Percentiles rank a stretch among this genome's conserved stretches.
These are phyloP conservation scores for Sporisorium reilianum DNA, from an alignment of 1,284 basidiomycete species.

Conservation along the genomic window DNA sequence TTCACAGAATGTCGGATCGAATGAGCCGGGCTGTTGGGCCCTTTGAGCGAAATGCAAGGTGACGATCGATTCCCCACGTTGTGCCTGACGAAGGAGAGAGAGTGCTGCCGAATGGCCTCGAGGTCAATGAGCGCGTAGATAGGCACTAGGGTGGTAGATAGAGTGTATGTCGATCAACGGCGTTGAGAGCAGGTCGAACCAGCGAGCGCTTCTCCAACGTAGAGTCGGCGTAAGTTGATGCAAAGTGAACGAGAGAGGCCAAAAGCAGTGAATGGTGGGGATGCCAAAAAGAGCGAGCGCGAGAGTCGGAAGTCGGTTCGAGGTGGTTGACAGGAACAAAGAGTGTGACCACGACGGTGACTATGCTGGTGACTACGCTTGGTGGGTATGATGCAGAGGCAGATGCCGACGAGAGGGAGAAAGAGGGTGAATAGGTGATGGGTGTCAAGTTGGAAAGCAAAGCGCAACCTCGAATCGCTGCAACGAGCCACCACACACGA, in stretches of 20 bases:
- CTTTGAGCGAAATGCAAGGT: neutral
- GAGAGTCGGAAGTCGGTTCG: too few species aligned
- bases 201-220: neutral
- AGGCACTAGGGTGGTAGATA: neutral
- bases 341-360: too few species aligned
- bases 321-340: too few species aligned
- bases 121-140: neutral
- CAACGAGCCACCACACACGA: neutral
- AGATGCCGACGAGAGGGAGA: too few species aligned
- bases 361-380: too few species aligned
- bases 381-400: too few species aligned
- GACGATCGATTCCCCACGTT: neutral
- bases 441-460: neutral
- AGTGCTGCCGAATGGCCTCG: neutral
- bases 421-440: too few species aligned
- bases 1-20: neutral
- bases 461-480: neutral
- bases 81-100: neutral
- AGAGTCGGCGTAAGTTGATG: neutral
- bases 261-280: too few species aligned
- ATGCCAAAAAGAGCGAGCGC: too few species aligned
- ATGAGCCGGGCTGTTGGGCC: neutral
- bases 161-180: neutral
- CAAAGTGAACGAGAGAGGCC: neutral
- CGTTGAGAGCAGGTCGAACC: neutral